Percentiles rank a stretch among this genome's conserved stretches.
Conservation (phyloP, 192 early-diverging fungal species). For the Coemansia sp. region DNA sequence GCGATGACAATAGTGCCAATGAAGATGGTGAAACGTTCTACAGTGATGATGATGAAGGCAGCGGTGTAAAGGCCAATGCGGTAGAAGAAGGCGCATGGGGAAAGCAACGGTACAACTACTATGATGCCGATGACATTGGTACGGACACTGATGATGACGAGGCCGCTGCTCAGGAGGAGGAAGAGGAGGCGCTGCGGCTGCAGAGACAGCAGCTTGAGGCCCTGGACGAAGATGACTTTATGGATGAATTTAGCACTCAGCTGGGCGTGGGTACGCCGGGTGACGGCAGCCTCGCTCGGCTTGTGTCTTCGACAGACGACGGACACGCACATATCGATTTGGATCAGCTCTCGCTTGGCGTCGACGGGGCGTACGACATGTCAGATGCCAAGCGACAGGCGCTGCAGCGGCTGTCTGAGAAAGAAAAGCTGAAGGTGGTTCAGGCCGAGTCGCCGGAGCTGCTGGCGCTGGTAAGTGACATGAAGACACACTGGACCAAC, state of each 20-base stretch:
- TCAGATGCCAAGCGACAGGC: conserved; percentile 34
- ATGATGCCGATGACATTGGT: conserved; percentile 77
- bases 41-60: conserved; percentile 34
- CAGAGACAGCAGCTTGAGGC: conserved; percentile 74
- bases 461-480: conserved; percentile 62
- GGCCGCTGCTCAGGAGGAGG: conserved; percentile 71
- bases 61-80: conserved; percentile 13
- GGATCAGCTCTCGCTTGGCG: conserved; percentile 19
- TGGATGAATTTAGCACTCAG: conserved; percentile 64
- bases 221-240: conserved; percentile 86
- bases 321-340: conserved; percentile 24
- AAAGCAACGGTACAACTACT: conserved; percentile 71
- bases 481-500: conserved; percentile 24
- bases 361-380: conserved; percentile 28
- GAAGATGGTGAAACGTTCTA: conserved; percentile 29
- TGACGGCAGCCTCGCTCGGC: conserved; percentile 14
- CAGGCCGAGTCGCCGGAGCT: conserved; percentile 75
- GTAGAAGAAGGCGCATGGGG: conserved; percentile 76
- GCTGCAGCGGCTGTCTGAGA: conserved; percentile 57
- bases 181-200: conserved; percentile 81
- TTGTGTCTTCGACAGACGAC: conserved; percentile 30
- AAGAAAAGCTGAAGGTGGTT: conserved; percentile 64
- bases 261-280: conserved; percentile 42
- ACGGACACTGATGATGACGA: conserved; percentile 73
- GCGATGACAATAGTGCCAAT: conserved; percentile 54